Base-by-base conservation (phyloP, 225 moss, liverwort and hornwort species). In the Pseudisothecium myosuroides region DNA sequence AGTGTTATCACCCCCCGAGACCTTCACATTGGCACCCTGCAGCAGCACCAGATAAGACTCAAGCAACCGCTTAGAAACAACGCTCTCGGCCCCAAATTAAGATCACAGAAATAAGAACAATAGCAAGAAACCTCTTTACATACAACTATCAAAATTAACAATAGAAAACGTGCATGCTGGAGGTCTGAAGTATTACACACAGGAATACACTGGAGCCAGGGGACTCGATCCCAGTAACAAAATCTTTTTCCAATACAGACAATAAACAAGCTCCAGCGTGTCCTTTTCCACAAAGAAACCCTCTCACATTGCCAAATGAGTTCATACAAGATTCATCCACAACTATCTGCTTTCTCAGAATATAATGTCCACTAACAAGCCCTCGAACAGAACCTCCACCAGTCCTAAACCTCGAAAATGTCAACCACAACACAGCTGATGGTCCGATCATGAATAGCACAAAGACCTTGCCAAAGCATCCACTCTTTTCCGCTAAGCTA, bases 1-100 rank as follows among this genome's bases (percentile, higher is more conserved):
- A 37, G 98, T 96, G 26, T 90, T 91, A 90, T 99, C 98, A 58
- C 98, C 98, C 85, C 82, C 89, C 45, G 93, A 84, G 41, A 97
- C 93, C 88, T 91, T 93, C 78, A 97, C 97, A 89, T 94, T 92
- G 80, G 89, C 92, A 85, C 96, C 96, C 97, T 97, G 94, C 81
- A 90, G 65, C 82, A 92, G 64, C 85, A 89, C 92, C 90, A 83
- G 27, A 60, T 54, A 71, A 67, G 29, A 87, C 71, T 86, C 88
- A 90, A 88, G 76, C 86, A 89, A 84, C 77, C 58, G 49, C 88
- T 68, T 87, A 52, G 71, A 16, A 47, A 64, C 76, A 67, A 67
- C 52, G 61, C 47, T 37, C 24, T 61, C 28, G 71, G 13, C 52
- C 52, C 34, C 59, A 73, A 86, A 63, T 61, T 37, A 72, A 63